Evolutionary conservation across 345 rosid species (phyloP).

Genomic region (Firmiana major): DNA sequence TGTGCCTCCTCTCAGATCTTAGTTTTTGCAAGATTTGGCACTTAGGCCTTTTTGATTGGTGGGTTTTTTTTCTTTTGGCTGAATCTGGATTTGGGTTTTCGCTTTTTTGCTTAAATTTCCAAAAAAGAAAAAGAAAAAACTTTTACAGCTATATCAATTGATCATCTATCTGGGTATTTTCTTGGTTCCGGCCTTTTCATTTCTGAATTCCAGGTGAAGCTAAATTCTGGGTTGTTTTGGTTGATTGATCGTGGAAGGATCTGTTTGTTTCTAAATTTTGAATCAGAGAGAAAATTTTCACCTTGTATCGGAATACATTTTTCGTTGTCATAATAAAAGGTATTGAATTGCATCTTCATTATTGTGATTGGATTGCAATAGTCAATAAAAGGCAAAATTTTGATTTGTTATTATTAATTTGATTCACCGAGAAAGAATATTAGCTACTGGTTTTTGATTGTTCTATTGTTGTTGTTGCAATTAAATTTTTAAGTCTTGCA

Average conservation of each 20-base stretch:
- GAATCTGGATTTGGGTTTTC: slow-evolving; percentile 40
- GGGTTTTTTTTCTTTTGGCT: slow-evolving; percentile 28
- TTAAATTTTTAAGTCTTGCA: slow-evolving; percentile 12
- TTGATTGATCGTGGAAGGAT: slow-evolving; percentile 48
- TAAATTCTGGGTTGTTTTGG: slow-evolving; percentile 23
- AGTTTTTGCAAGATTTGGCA: slow-evolving; percentile 55
- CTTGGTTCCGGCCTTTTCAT: slow-evolving; percentile 4
- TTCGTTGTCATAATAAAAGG: slow-evolving; percentile 39
- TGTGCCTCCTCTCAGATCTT: slow-evolving; percentile 74
- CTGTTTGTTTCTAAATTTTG: slow-evolving; percentile 44
- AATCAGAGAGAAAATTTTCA: slow-evolving; percentile 30
- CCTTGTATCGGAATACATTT: slow-evolving; percentile 28
- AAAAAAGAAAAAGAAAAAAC: slow-evolving; percentile 6
- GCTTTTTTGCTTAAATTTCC: slow-evolving; percentile 28
- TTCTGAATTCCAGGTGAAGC: slow-evolving; percentile 30
- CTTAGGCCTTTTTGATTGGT: slow-evolving; percentile 73
- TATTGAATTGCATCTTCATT: slow-evolving; percentile 29
- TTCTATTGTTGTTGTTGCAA: background rate
- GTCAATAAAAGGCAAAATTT: slow-evolving; percentile 1
- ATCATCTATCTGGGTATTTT: slow-evolving; percentile 21
- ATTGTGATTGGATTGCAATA: slow-evolving; percentile 10
- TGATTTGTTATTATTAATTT: slow-evolving; percentile 10
- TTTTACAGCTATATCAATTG: slow-evolving; percentile 26
- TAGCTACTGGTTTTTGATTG: slow-evolving; percentile 6
- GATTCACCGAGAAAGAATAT: background rate